Conservation (phyloP, 176 grass and related monocot species). For the Avena atlantica region DNA sequence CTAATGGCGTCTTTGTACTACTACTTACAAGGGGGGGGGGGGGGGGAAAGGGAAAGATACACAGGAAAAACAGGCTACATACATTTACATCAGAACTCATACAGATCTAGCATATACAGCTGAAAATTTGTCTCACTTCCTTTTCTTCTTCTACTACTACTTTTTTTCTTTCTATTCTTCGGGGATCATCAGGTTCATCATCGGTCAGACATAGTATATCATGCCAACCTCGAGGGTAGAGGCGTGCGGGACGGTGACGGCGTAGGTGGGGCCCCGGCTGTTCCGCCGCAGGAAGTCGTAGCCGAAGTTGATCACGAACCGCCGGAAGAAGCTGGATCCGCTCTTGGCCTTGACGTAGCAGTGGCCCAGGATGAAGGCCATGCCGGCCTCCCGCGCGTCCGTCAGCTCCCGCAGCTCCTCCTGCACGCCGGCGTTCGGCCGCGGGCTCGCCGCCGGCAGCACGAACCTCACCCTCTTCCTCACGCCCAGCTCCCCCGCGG, state of each 20-base stretch:
- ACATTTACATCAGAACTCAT: constrained; percentile 51
- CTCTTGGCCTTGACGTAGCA: constrained; percentile 89
- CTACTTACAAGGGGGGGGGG: neutral
- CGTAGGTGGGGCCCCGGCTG: constrained; percentile 79
- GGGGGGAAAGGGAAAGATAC: neutral
- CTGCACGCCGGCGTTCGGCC: constrained; percentile 58
- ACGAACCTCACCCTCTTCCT: constrained; percentile 89
- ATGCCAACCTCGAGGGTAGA: constrained; percentile 95
- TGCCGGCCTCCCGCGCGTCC: constrained; percentile 88
- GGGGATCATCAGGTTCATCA: neutral
- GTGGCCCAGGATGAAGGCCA: constrained; percentile 90
- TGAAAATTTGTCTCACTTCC: constrained; percentile 31
- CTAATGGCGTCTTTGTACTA: constrained; percentile 27
- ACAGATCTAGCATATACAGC: constrained; percentile 57
- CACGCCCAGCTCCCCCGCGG: neutral
- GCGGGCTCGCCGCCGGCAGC: constrained; percentile 68
- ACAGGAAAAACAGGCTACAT: constrained; percentile 45
- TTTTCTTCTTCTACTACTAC: neutral
- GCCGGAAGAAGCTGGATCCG: constrained; percentile 77
- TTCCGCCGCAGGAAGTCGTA: constrained; percentile 94
- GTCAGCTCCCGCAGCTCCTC: constrained; percentile 87
- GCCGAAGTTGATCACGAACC: constrained; percentile 76
- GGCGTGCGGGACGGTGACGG: constrained; percentile 76
- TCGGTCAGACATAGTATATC: constrained; percentile 90
- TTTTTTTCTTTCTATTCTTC: neutral